Percentiles rank a stretch among this genome's conserved stretches.
Conservation (phyloP, 2,329 filamentous ascomycete genomes). For the Sclerotinia glacialis region DNA sequence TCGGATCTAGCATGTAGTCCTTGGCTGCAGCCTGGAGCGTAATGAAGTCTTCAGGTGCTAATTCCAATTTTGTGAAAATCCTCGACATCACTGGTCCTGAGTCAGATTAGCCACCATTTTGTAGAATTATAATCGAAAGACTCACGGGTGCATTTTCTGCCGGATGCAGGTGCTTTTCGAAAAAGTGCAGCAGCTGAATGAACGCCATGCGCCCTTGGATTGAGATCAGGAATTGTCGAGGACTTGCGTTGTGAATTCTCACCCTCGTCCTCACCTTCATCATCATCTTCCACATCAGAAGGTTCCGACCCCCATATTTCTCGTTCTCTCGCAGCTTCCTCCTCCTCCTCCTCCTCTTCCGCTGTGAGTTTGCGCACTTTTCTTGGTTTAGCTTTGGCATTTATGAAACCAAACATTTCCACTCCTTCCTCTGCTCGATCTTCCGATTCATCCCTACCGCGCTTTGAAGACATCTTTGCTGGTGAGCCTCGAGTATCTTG, state of each 20-base stretch:
- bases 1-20: constrained; percentile 37
- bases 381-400: constrained; percentile 13
- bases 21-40: constrained; percentile 39
- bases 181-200: constrained; percentile 37
- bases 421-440: constrained; percentile 18
- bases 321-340: constrained; percentile 30
- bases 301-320: constrained; percentile 37
- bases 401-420: constrained; percentile 20
- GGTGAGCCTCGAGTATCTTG: background rate
- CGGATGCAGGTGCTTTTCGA: constrained; percentile 33
- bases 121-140: background rate
- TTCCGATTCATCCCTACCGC: constrained; percentile 10
- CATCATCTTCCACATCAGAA: constrained; percentile 27
- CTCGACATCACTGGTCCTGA: constrained; percentile 37
- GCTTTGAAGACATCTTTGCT: constrained; percentile 11
- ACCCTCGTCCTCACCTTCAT: background rate
- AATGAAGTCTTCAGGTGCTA: constrained; percentile 36
- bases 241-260: constrained; percentile 13
- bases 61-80: constrained; percentile 34
- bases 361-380: constrained; percentile 24
- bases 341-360: constrained; percentile 26
- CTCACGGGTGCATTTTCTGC: constrained; percentile 37
- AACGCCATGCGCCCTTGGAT: constrained; percentile 35
- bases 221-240: constrained; percentile 24
- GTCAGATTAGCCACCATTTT: constrained; percentile 10